Conservation (phyloP, 2,329 filamentous ascomycete species). For the Nemania serpens region DNA sequence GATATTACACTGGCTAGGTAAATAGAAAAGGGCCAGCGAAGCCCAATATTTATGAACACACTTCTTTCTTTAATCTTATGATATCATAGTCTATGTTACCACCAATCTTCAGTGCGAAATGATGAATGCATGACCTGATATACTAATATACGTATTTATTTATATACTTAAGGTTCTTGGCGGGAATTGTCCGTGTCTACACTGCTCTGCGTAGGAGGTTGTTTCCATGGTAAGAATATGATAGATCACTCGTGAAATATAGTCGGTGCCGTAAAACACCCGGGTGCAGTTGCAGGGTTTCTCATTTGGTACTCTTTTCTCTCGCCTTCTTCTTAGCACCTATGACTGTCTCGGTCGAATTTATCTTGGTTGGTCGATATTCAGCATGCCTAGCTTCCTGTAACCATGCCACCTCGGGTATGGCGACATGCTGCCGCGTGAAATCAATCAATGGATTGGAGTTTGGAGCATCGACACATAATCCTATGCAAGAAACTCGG, state of each 20-base stretch:
- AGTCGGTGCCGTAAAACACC: not conserved
- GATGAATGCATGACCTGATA: not conserved
- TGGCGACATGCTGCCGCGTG: slow-evolving; percentile 55
- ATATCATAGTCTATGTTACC: too few relatives aligned
- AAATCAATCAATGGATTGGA: slow-evolving; percentile 62
- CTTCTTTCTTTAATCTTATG: not conserved
- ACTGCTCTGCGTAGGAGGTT: too few relatives aligned
- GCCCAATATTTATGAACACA: not conserved
- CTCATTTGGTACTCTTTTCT: slow-evolving; percentile 1
- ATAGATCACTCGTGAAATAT: not conserved
- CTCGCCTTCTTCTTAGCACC: slow-evolving; percentile 44
- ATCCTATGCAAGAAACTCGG: slow-evolving; percentile 66
- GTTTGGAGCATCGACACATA: slow-evolving; percentile 61
- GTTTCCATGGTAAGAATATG: not conserved
- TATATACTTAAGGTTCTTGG: too few relatives aligned
- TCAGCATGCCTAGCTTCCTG: slow-evolving; percentile 47
- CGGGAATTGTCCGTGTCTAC: too few relatives aligned
- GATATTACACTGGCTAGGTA: not conserved
- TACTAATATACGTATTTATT: not conserved
- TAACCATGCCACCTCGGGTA: slow-evolving; percentile 62
- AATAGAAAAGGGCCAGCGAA: not conserved
- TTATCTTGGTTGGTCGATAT: slow-evolving; percentile 55
- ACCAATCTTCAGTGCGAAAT: too few relatives aligned
- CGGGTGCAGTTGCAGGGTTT: too few relatives aligned
- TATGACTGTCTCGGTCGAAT: slow-evolving; percentile 48